A percentile compares a stretch with the other conserved stretches of the same genome.
These are phyloP conservation scores for Carex pumila DNA, from an alignment of 176 grass and related monocot species.

Conservation along the genomic window DNA sequence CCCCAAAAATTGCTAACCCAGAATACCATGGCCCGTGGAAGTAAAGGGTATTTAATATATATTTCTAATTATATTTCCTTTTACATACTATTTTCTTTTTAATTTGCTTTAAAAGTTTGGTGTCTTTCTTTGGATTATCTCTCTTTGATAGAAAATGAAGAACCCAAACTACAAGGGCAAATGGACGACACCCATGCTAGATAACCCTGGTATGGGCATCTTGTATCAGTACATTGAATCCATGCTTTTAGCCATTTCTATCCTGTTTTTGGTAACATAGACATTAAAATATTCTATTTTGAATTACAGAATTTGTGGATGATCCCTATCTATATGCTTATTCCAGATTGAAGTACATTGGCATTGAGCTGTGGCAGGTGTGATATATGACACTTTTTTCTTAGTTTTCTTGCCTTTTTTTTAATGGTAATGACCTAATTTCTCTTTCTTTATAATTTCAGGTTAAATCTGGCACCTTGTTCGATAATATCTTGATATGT, in stretches of 20 bases:
- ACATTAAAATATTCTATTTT: constrained; percentile 6
- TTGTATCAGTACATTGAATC: neutral
- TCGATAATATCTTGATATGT: constrained; percentile 79
- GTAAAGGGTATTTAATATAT: constrained; percentile 26
- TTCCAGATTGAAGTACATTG: constrained; percentile 46
- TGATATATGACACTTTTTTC: neutral
- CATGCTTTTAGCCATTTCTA: neutral
- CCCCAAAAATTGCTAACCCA: constrained; percentile 51
- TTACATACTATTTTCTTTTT: neutral
- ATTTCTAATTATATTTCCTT: neutral
- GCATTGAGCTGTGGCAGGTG: constrained; percentile 75
- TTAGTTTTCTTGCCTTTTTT: neutral
- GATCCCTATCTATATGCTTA: constrained; percentile 56
- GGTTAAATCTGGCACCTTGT: constrained; percentile 94
- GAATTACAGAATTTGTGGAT: constrained; percentile 50
- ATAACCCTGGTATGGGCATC: constrained; percentile 52
- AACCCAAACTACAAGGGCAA: constrained; percentile 70
- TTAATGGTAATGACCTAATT: neutral
- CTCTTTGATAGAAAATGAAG: constrained; percentile 53
- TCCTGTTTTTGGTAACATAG: neutral
- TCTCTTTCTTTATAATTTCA: neutral
- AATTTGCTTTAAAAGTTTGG: neutral
- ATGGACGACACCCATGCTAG: constrained; percentile 71
- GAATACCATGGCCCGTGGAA: constrained; percentile 67
- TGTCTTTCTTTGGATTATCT: neutral